Base-by-base conservation (phyloP, 371 early-diverging fungal genomes). In the Conidiobolus incongruus region DNA sequence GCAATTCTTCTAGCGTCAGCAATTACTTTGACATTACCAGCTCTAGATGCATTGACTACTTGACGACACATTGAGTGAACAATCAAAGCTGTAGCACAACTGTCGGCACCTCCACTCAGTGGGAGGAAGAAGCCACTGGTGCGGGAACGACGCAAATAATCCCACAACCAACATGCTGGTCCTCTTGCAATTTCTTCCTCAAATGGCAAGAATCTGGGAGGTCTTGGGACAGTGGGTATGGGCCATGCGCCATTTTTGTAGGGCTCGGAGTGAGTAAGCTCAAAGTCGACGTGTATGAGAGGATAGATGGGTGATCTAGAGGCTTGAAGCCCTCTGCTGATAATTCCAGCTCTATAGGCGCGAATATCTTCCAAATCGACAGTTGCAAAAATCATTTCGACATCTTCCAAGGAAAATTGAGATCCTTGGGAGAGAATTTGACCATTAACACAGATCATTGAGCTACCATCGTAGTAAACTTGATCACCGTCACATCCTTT, bases 101-200 rank as follows among this genome's bases (percentile, higher is more conserved):
- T 87, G 53, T 97, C 98, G 28, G 95, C 77, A 29, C 98, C 98
- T 26, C 98, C 98, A 56, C 88, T 87, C 44, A 97, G 59, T 6
- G 96, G 94, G 45, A 97, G 61, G 47, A 97, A 93, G 66, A 73
- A 94, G 1, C 98, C 98, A 2, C 72, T 70, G 3, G 69, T 66
- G 35, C 79, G 77, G 35, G 92, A 86, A 20, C 95, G 67, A 13
- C 96, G 71, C 36, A 97, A 63, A 52, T 96, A 97, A 55, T 97
- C 98, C 98, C 98, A 97, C 15, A 95, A 65, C 96, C 96, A 97
- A 63, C 98, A 95, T 0, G 97, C 95, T 16, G 95, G 95, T 13
- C 97, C 97, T 30, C 78, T 72, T 41, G 24, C 16, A 28, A 0
- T n/a, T 35, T 15, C 12, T 22, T 3, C 17, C 19, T n/a, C n/a